Evolutionary conservation across 768 basidiomycete species (phyloP), one percentile per base, ranked within the genome.

Genomic region (Boletus insuetus): DNA sequence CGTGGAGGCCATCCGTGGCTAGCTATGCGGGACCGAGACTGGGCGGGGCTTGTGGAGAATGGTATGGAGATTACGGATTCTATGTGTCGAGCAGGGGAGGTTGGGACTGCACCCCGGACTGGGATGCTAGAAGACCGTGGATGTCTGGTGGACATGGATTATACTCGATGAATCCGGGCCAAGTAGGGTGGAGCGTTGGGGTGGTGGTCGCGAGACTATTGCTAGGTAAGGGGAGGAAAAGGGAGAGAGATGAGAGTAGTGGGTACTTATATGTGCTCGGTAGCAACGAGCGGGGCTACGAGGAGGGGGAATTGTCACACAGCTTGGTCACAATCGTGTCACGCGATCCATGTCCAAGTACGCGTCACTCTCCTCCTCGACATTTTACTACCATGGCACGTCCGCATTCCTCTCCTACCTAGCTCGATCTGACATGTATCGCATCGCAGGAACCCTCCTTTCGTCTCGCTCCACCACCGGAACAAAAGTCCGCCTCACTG

Each of bases 61-160:
- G 86, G 84, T 56, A 87, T 81, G n/a, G 83, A 76, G 31, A 89
- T 82, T 44, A 82, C 77, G 46, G 79, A 79, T 66, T 88, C 87
- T 52, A 89, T 81, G 57, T 82, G 82, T 55, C 84, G 78, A 60
- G 78, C 69, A 38, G 82, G 75, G 6, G 79, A 75, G 7, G 74
- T 73, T 20, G 78, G 72, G 32, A 75, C 69, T 22, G 75, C 66
- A 56, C 69, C 77, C 50, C 79, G 76, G 54, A 87, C 82, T 39
- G 87, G 84, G 64, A 89, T 86, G 64, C 81, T 88, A 22, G 85
- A 76, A 0, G 86, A 83, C 65, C 86, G 81, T 13, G 82, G 74
- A 41, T 81, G 79, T 54, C 86, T 74, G 14, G 71, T 69, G 32
- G 78, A 74, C 79, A 82, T 84, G 58, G 51, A 1, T 17, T 29